Conservation (phyloP, 495 filamentous ascomycete genomes). For the Podospora fimiseda region DNA sequence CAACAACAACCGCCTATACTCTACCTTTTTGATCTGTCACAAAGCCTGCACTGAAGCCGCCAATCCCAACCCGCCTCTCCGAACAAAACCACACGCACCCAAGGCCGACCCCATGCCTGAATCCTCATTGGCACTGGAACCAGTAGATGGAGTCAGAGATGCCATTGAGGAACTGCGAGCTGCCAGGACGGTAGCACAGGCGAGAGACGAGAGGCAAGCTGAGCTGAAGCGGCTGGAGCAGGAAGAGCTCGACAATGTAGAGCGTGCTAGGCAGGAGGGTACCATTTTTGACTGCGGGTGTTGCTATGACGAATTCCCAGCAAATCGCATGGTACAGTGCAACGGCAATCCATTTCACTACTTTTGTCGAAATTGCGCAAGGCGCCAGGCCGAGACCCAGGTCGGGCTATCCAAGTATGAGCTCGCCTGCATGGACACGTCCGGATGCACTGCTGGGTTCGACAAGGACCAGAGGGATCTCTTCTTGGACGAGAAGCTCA, state of each 20-base stretch:
- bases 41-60: conserved; percentile 1
- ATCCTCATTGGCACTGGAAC: too few relatives aligned
- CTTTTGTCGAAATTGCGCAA: conserved; percentile 65
- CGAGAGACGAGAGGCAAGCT: conserved; percentile 11
- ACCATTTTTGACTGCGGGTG: conserved; percentile 59
- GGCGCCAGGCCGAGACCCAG: conserved; percentile 54
- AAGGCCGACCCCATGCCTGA: too few relatives aligned
- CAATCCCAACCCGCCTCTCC: too few relatives aligned
- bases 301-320: conserved; percentile 60
- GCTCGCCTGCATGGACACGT: conserved; percentile 48
- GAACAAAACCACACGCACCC: too few relatives aligned
- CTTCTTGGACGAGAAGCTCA: conserved; percentile 53
- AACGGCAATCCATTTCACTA: conserved; percentile 42
- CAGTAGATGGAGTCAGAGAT: conserved; percentile 15
- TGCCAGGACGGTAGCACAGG: conserved; percentile 16
- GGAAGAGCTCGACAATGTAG: conserved; percentile 40
- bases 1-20: conserved; percentile 21
- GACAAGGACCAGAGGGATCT: conserved; percentile 39
- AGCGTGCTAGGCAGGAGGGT: conserved; percentile 39
- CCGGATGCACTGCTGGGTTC: conserved; percentile 40
- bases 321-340: conserved; percentile 65
- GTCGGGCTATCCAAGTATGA: conserved; percentile 60
- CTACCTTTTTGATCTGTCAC: conserved; percentile 27
- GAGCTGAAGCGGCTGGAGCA: conserved; percentile 27
- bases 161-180: conserved; percentile 27